phyloP scores from a whole-genome alignment of 805 yeast species.

The Cyberlindnera mrakii region DNA sequence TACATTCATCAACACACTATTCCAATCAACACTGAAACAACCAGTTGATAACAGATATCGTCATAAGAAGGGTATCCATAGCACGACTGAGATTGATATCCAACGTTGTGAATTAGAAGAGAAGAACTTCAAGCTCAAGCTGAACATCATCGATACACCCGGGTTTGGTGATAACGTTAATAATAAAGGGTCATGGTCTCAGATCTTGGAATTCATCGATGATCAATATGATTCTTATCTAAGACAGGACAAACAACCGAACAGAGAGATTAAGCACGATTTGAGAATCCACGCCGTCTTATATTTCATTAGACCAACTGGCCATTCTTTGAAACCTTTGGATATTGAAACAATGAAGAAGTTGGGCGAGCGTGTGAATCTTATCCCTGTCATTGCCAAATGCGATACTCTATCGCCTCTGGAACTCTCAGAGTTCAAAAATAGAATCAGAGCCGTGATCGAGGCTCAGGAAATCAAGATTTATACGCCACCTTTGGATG shows the following conservation, averaged over 20 bases:
- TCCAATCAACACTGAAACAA: conserved; percentile 65
- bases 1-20: conserved; percentile 82
- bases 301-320: conserved; percentile 88
- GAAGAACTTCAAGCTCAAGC: conserved; percentile 67
- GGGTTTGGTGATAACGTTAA: conserved; percentile 91
- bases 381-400: conserved; percentile 69
- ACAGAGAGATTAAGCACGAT: conserved; percentile 60
- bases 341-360: conserved; percentile 88
- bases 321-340: conserved; percentile 79
- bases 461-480: conserved; percentile 79
- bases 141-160: conserved; percentile 86
- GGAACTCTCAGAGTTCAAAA: conserved; percentile 22
- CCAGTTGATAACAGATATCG: conserved; percentile 35
- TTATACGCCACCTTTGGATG: conserved; percentile 76
- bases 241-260: conserved; percentile 93
- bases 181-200: conserved; percentile 81
- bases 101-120: conserved; percentile 79
- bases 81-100: conserved; percentile 75
- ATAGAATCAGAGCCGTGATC: conserved; percentile 74
- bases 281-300: conserved; percentile 86
- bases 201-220: conserved; percentile 82
- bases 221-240: conserved; percentile 84
- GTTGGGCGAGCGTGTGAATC: conserved; percentile 70
- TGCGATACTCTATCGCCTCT: conserved; percentile 23
- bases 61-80: conserved; percentile 52